These are phyloP conservation scores for Cochlearia excelsa DNA, from an alignment of 345 rosid genomes.

Conservation along the genomic window DNA sequence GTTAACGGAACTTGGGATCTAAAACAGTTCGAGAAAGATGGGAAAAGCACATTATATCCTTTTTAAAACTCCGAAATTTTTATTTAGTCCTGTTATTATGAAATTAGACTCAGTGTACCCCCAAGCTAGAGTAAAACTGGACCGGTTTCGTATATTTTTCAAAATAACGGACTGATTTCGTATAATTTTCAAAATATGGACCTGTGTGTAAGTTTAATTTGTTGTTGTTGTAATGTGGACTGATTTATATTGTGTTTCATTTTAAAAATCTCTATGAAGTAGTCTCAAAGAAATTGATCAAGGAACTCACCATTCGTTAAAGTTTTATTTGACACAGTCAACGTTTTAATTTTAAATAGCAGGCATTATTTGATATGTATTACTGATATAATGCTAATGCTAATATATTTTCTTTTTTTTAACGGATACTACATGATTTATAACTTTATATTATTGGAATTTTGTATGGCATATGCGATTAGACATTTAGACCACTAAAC, in stretches of 20 bases:
- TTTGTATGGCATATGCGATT: conserved; percentile 26
- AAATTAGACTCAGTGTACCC: not conserved
- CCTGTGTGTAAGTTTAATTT: not conserved
- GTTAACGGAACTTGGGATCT: conserved; percentile 90
- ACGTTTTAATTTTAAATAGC: conserved; percentile 2
- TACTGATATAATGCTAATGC: not conserved
- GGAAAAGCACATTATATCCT: conserved; percentile 52
- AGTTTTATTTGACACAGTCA: not conserved
- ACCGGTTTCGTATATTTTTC: too few relatives aligned
- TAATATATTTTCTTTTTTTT: not conserved
- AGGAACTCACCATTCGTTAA: conserved; percentile 2
- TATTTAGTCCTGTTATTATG: too few relatives aligned
- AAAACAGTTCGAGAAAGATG: conserved; percentile 60
- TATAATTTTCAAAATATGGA: too few relatives aligned
- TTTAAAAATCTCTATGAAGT: conserved; percentile 11
- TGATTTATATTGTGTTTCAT: conserved; percentile 17
- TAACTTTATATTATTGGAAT: too few relatives aligned
- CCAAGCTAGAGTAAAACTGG: too few relatives aligned
- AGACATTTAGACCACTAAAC: conserved; percentile 1
- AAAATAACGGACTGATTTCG: too few relatives aligned
- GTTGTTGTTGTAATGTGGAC: conserved; percentile 10
- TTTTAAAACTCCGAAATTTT: too few relatives aligned
- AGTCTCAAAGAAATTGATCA: conserved; percentile 16
- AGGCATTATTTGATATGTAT: conserved; percentile 20
- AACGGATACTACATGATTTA: too few relatives aligned